These are phyloP conservation scores for Daphne laureola DNA, from an alignment of 441 rosid species.

Conservation along the genomic window DNA sequence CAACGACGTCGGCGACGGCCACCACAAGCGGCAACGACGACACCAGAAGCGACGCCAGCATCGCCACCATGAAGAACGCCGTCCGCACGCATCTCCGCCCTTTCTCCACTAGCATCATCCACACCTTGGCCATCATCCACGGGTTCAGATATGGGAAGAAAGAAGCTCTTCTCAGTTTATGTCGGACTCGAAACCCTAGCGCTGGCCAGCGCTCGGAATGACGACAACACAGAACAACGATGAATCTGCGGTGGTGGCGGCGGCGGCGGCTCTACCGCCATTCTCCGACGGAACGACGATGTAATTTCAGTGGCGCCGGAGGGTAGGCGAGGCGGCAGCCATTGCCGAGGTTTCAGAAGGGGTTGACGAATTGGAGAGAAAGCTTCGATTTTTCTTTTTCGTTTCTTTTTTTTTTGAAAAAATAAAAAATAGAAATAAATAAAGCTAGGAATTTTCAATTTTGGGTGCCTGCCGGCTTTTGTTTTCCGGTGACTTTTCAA, in stretches of 20 bases:
- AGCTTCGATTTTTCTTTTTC: neutral
- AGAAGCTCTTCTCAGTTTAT: neutral
- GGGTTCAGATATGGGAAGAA: neutral
- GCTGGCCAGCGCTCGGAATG: slow-evolving; percentile 12
- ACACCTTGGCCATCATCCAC: slow-evolving; percentile 39
- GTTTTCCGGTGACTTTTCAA: neutral
- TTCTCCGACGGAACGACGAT: slow-evolving; percentile 10
- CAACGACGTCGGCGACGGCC: slow-evolving; percentile 57
- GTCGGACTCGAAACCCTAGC: slow-evolving; percentile 24
- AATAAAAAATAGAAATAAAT: neutral
- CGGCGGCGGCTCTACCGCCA: slow-evolving; percentile 24
- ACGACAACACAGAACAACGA: neutral
- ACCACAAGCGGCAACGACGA: slow-evolving; percentile 81
- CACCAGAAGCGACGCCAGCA: slow-evolving; percentile 76
- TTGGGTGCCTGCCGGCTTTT: slow-evolving; percentile 10
- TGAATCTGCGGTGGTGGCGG: slow-evolving; percentile 4
- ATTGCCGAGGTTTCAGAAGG: slow-evolving; percentile 19
- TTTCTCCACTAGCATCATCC: slow-evolving; percentile 59
- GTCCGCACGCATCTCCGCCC: slow-evolving; percentile 55
- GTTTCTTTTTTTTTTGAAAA: too few relatives aligned
- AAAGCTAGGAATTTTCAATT: neutral
- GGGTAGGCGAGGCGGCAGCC: neutral
- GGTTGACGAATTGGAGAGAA: neutral
- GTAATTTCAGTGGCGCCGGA: slow-evolving; percentile 1
- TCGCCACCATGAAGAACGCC: slow-evolving; percentile 76